A percentile compares a stretch with the other conserved stretches of the same genome.
These are phyloP conservation scores for Cunninghamia lanceolata DNA, from an alignment of 75 land plant species.

Conservation along the genomic window DNA sequence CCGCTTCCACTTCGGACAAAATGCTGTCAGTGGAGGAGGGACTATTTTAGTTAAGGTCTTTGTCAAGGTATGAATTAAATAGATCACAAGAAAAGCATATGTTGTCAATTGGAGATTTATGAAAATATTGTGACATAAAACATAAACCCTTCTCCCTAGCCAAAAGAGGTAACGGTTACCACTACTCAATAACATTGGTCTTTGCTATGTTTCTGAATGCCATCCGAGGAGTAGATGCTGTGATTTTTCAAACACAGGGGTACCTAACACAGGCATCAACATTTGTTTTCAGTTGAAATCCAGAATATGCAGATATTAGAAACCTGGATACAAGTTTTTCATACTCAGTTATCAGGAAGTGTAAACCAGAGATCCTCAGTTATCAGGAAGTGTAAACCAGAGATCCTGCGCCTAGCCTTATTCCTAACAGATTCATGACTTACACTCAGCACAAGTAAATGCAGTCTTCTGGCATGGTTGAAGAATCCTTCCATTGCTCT, in stretches of 20 bases:
- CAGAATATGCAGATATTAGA: neutral
- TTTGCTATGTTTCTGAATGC: no score
- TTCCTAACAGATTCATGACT: neutral
- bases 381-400: neutral
- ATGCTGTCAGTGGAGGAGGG: neutral
- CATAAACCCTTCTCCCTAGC: neutral
- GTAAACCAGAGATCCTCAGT: no score
- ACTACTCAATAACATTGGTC: neutral
- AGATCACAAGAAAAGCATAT: neutral
- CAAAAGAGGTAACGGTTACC: neutral
- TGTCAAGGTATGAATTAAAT: neutral
- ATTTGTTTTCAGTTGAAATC: neutral
- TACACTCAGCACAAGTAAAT: neutral
- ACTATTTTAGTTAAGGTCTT: neutral
- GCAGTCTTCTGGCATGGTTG: neutral
- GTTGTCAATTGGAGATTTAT: neutral
- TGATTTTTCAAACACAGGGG: neutral
- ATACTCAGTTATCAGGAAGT: neutral
- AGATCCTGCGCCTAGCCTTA: neutral
- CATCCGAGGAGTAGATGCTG: neutral
- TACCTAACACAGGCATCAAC: neutral
- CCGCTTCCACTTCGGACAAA: neutral
- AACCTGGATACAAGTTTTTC: neutral
- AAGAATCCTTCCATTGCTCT: neutral
- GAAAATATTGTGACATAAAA: neutral